A percentile compares a stretch with the other conserved stretches of the same genome.
phyloP scores from a whole-genome alignment of 2,329 filamentous ascomycete genomes.

The Rhytidhysteron rufulum region DNA sequence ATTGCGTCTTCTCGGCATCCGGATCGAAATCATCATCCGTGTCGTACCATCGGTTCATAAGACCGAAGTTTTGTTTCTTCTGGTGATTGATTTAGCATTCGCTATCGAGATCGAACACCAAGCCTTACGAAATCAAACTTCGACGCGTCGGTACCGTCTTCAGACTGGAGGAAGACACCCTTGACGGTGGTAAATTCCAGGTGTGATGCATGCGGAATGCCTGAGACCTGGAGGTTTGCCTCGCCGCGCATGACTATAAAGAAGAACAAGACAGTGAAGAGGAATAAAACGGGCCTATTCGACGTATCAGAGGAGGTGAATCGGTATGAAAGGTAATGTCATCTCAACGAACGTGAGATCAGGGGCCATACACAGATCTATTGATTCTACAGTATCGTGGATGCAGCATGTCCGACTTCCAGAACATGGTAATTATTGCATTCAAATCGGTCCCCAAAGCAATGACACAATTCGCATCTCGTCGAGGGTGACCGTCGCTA shows the following conservation, averaged over 20 bases:
- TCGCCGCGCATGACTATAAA: constrained; percentile 9
- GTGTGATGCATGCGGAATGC: constrained; percentile 23
- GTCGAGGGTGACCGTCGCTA: no score
- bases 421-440: background rate
- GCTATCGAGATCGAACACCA: background rate
- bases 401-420: background rate
- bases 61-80: constrained; percentile 62
- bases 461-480: no score
- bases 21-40: constrained; percentile 44
- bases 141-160: constrained; percentile 50
- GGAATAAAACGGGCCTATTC: constrained; percentile 8
- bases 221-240: background rate
- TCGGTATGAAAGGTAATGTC: background rate
- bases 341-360: background rate
- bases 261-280: constrained; percentile 6
- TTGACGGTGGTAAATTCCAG: constrained; percentile 58
- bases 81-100: constrained; percentile 20
- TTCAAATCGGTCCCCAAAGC: no score
- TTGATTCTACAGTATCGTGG: constrained; percentile 1
- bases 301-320: background rate
- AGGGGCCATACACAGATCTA: background rate
- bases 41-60: constrained; percentile 59
- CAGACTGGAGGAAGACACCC: constrained; percentile 63
- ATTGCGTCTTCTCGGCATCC: constrained; percentile 48
- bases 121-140: constrained; percentile 61